A percentile compares a stretch with the other conserved stretches of the same genome.
Evolutionary conservation across 208 protist genomes (phyloP).

Genomic region (Leishmania major): DNA sequence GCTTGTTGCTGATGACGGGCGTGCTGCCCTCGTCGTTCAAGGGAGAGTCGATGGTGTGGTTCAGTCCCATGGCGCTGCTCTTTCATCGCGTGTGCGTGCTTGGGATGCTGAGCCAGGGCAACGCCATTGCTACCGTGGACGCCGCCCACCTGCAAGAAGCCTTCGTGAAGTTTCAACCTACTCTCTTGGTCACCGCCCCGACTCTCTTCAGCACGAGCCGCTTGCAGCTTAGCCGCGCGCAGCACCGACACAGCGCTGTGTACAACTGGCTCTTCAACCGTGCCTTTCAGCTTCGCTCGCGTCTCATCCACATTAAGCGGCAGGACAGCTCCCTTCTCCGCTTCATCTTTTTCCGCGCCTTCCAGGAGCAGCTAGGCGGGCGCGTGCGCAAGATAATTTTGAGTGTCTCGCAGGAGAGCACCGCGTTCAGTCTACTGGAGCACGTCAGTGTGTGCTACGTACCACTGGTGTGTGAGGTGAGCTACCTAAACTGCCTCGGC

Average conservation of each 20-base stretch:
- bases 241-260: constrained; percentile 54
- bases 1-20: constrained; percentile 54
- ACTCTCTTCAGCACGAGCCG: constrained; percentile 77
- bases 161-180: constrained; percentile 67
- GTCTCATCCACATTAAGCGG: constrained; percentile 76
- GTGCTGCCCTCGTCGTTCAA: constrained; percentile 64
- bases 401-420: constrained; percentile 69
- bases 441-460: constrained; percentile 86
- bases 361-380: constrained; percentile 71
- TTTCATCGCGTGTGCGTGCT: constrained; percentile 81
- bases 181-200: constrained; percentile 69
- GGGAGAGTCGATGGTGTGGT: constrained; percentile 78
- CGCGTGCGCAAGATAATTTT: constrained; percentile 74
- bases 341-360: constrained; percentile 79
- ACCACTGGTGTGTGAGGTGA: constrained; percentile 79
- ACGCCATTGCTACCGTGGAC: constrained; percentile 61
- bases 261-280: constrained; percentile 76
- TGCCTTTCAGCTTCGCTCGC: constrained; percentile 70
- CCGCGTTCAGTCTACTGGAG: constrained; percentile 69
- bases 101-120: constrained; percentile 72
- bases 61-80: constrained; percentile 64
- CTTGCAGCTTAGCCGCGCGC: constrained; percentile 61
- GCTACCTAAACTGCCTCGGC: constrained; percentile 71
- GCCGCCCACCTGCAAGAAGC: constrained; percentile 49
- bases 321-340: constrained; percentile 76